Conservation (phyloP, 2,329 filamentous ascomycete genomes). For the Epichloe gansuensis region DNA sequence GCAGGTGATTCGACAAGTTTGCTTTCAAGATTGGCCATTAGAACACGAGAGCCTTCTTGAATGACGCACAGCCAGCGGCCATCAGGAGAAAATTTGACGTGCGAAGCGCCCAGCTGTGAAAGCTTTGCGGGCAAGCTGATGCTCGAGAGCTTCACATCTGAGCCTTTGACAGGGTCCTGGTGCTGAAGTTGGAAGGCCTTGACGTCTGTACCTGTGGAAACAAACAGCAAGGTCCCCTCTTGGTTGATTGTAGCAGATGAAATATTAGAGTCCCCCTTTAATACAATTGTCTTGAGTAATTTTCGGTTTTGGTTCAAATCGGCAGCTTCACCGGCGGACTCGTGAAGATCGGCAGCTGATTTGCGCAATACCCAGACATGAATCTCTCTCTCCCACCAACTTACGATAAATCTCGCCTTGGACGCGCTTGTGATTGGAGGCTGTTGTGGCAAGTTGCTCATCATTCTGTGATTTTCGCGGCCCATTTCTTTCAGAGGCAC, state of each 20-base stretch:
- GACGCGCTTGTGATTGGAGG: constrained; percentile 61
- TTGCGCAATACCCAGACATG: constrained; percentile 59
- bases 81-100: constrained; percentile 57
- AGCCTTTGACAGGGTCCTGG: constrained; percentile 33
- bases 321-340: constrained; percentile 24
- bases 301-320: constrained; percentile 43
- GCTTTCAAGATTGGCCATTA: constrained; percentile 25
- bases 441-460: constrained; percentile 74
- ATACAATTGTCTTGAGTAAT: constrained; percentile 54
- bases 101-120: constrained; percentile 50
- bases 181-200: constrained; percentile 63
- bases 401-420: constrained; percentile 62
- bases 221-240: constrained; percentile 61
- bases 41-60: constrained; percentile 46
- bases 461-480: constrained; percentile 69
- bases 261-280: constrained; percentile 70
- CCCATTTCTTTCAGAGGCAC: constrained; percentile 61
- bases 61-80: constrained; percentile 56
- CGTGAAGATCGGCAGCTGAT: constrained; percentile 33
- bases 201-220: constrained; percentile 60
- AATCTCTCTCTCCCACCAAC: constrained; percentile 86
- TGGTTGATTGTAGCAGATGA: constrained; percentile 58
- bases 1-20: constrained; percentile 8
- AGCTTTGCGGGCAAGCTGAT: constrained; percentile 49
- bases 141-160: constrained; percentile 58